phyloP scores from a whole-genome alignment of 139 green algal genomes.

The Coelastrella sp. region DNA sequence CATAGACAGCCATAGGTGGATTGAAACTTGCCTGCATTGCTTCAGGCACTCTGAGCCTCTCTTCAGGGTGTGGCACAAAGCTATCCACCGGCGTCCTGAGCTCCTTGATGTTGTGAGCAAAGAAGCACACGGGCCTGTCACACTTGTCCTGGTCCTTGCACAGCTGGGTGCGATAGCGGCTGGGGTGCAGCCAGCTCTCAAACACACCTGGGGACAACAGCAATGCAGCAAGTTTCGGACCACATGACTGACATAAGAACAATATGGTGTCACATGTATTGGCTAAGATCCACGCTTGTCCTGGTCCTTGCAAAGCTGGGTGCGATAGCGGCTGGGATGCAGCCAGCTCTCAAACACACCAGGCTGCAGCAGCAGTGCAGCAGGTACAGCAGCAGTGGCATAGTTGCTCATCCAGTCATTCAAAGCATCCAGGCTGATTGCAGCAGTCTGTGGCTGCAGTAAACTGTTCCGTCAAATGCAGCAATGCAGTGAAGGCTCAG shows the following conservation, averaged over 20 bases:
- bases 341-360: no score
- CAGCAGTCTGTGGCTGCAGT: no score
- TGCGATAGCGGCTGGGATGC: no score
- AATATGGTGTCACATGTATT: no score
- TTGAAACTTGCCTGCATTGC: slow-evolving; percentile 28
- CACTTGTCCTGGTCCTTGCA: slow-evolving; percentile 88
- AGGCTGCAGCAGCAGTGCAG: no score
- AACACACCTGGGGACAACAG: slow-evolving; percentile 79
- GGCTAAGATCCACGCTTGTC: no score
- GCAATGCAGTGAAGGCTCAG: no score
- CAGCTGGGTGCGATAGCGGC: slow-evolving; percentile 88
- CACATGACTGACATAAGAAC: not conserved
- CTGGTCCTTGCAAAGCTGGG: no score
- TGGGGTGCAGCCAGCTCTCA: slow-evolving; percentile 93
- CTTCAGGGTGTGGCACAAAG: slow-evolving; percentile 63
- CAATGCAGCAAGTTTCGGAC: not conserved
- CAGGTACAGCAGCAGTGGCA: no score
- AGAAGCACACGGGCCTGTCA: slow-evolving; percentile 88
- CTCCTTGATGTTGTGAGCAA: slow-evolving; percentile 83
- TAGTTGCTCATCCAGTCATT: no score
- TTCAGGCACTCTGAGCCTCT: slow-evolving; percentile 43
- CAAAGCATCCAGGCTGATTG: no score
- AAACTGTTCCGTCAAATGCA: no score
- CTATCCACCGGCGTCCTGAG: slow-evolving; percentile 75
- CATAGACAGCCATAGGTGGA: not conserved